Conservation (phyloP, 176 grass and related monocot species). For the Carex scoparia region DNA sequence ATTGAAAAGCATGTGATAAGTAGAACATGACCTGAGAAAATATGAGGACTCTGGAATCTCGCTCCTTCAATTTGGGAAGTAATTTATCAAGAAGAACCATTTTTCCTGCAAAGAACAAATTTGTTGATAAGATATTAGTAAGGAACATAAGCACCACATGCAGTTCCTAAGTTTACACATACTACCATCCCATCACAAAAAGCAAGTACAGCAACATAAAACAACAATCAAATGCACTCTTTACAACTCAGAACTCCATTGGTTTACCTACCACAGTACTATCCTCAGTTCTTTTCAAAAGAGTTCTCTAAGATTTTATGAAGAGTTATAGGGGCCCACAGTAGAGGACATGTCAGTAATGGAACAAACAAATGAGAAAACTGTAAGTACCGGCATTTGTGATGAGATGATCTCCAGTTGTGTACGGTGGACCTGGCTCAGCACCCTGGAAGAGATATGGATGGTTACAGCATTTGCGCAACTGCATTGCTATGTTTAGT, state of each 20-base stretch:
- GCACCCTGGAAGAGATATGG: constrained; percentile 84
- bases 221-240: not conserved
- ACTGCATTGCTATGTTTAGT: constrained; percentile 74
- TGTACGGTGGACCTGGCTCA: constrained; percentile 73
- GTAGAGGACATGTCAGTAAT: not conserved
- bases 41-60: constrained; percentile 68
- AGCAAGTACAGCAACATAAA: not conserved
- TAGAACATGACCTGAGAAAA: constrained; percentile 57
- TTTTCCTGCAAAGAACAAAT: constrained; percentile 53
- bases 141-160: not conserved
- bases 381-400: constrained; percentile 52
- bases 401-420: constrained; percentile 75
- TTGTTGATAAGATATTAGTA: not conserved
- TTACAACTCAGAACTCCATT: not conserved
- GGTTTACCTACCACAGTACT: not conserved
- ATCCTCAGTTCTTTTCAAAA: not conserved
- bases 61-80: constrained; percentile 71
- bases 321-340: not conserved
- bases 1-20: not conserved
- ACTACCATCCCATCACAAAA: not conserved
- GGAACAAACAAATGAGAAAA: not conserved
- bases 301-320: not conserved
- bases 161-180: not conserved
- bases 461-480: constrained; percentile 83
- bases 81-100: constrained; percentile 74